Base-by-base conservation (phyloP, 2,329 filamentous ascomycete genomes). In the Aspergillus pseudoterreus region DNA sequence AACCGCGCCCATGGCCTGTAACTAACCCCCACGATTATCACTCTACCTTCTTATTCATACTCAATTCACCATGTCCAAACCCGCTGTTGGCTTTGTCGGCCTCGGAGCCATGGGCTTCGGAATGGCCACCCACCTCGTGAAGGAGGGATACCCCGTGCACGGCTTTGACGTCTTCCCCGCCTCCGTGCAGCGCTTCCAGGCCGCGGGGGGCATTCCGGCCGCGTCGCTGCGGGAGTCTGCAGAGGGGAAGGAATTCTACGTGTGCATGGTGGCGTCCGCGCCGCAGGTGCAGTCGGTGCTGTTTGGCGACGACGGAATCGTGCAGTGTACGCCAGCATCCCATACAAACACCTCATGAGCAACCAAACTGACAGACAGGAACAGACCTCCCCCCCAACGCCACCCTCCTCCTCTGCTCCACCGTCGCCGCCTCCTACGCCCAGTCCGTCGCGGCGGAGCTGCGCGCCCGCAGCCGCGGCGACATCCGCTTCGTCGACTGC, bases 61-160 rank as follows among this genome's bases (percentile, higher is more conserved):
- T 14, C 35, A 38, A 6, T 47, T 47, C 30, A 69, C 58, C 19
- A 72, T 74, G 59, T 71, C 71, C 32, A 80, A 77, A 63, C 75
- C 77, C 22, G 63, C 70, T 48, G 74, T 88, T 49, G 80, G 82
- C 57, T 89, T 90, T 71, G 84, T 87, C 57, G 87, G 87, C 75
- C 84, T 91, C 3, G 87, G 87, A 51, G 87, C 87, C 70, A 90
- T 90, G 87, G 87, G 87, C 65, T 87, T 89, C 67, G 87, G 87
- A 65, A 90, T 91, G 87, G 87, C 87, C 57, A 87, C 82, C 53
- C 80, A 90, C 65, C 80, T 91, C 43, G 75, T 90, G 61, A 82
- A 83, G 58, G 73, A 81, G 57, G 85, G 85, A 52, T 88, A 86
- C 68, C 54, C 73, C 22, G 86, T 90, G 21, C 85, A 82, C 19